Base-by-base conservation (phyloP, 73 alveolate genomes). In the Strombidium stylifer region DNA sequence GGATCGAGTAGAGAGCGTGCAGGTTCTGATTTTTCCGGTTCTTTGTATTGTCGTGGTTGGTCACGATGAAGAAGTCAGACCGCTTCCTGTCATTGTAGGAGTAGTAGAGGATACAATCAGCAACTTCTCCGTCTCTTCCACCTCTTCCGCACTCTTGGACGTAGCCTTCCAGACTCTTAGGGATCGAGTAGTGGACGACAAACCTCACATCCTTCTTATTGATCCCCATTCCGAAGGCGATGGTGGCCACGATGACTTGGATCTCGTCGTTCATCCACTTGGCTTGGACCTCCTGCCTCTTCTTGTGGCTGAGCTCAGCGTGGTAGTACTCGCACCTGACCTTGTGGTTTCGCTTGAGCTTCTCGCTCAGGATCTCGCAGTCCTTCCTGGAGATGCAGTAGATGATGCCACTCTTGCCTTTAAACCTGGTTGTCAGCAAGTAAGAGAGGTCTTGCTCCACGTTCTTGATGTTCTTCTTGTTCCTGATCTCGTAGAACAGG, bases 161-260 rank as follows among this genome's bases (percentile, higher is more conserved):
- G 35, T 79, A 94, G 6, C 89, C 73, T 72, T 96, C 99, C 36
- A 96, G 82, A 28, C 97, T 84, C 60, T 90, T 89, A 1, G 99
- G 98, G 75, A 97, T 75, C 23, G 96, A 91, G 85, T 79, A 89
- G 67, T 97, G 99, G 25, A 97, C 96, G n/a, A 97, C 97, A 82
- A 94, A 97, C 69, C 99, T 82, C 57, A 95, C 99, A 81, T 97
- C 99, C 58, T 84, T 79, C 85, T 97, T 97, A 79, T 96, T 96
- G 25, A 97, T 97, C 47, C 99, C 99, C 99, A 97, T 96, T 34
- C 99, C 99, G 65, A 97, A 97, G 48, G 99, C 99, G 16, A 97
- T 89, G 23, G 99, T 97, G 6, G 99, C 99, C 6, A 96, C 96
- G 12, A 97, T 87, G 39, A 97, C 93, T 52, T 96, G 87, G 31